These are phyloP conservation scores for Aegilops sharonensis DNA, from an alignment of 176 grass and related monocot species.

Conservation along the genomic window DNA sequence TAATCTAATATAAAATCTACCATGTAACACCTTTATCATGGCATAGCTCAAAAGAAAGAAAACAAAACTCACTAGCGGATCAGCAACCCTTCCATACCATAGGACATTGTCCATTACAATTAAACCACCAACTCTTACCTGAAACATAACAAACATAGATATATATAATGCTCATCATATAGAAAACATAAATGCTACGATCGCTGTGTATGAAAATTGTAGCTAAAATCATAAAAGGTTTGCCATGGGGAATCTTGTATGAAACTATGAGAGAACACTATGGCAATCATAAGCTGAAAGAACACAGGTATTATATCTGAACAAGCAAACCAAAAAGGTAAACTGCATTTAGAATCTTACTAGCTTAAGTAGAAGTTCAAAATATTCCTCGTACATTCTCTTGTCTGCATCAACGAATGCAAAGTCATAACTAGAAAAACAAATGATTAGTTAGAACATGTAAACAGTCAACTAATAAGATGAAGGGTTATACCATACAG, in stretches of 20 bases:
- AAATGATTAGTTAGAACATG: constrained; percentile 23
- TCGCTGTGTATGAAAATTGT: neutral
- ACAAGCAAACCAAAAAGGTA: neutral
- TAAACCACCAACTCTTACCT: constrained; percentile 87
- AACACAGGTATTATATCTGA: neutral
- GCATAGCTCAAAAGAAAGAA: neutral
- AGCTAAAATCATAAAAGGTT: neutral
- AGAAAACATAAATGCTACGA: neutral
- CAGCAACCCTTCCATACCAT: constrained; percentile 91
- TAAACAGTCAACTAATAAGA: constrained; percentile 5
- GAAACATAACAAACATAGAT: neutral
- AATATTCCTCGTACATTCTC: constrained; percentile 79
- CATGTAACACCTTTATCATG: neutral
- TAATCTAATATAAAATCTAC: neutral
- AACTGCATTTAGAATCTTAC: constrained; percentile 47
- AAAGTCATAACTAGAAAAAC: constrained; percentile 78
- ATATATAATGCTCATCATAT: neutral
- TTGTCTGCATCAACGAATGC: constrained; percentile 99
- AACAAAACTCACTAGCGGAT: constrained; percentile 53
- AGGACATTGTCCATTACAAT: constrained; percentile 98
- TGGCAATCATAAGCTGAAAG: neutral
- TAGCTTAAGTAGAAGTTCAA: constrained; percentile 81
- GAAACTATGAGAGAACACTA: neutral
- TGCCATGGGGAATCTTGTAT: neutral
- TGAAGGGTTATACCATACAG: neutral